Evolutionary conservation across 257 asterid species (phyloP), one percentile per base, ranked within the genome.

Genomic region (Nicotiana noctiflora): DNA sequence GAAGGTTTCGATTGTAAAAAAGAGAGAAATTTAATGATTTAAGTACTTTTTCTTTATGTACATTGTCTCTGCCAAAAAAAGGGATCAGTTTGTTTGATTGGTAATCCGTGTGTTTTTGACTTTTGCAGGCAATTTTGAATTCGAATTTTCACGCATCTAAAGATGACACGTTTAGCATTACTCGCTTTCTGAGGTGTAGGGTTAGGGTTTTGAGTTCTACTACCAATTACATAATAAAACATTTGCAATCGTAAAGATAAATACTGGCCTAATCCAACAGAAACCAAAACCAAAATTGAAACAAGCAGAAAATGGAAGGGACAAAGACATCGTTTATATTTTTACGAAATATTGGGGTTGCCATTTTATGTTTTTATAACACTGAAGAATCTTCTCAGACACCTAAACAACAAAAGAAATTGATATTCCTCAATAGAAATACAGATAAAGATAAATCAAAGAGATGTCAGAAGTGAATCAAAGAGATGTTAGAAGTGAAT

Each of bases 131-230:
- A 9, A 77, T 57, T 3, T 59, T 59, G 59, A 25, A 55, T 79
- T 64, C 49, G 55, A 65, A 64, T 49, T 79, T 55, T 46, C 77
- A 51, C 49, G 64, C 37, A 44, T 64, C 32, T 56, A 44, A 44
- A 79, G 14, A 79, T 79, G 82, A 77, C 64, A 63, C 4, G 44
- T 49, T 62, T 79, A 79, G 8, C 13, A n/a, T 27, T 4, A 25
- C 27, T 79, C 46, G 29, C 8, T 0, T 63, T 64, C n/a, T 56
- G 18, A 56, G 62, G n/a, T 8, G 19, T 64, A 79, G 64, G 76
- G 52, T 61, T 59, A 79, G 70, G 76, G 29, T 62, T 66, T 53
- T 79, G 62, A 79, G 23, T 46, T 11, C 46, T 51, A 2, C n/a
- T n/a, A 65, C 8, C 1, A 40, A 32, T 17, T 1, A 31, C 51